Evolutionary conservation across 371 early-diverging fungal species (phyloP), one percentile per base, ranked within the genome.

Genomic region (Fennellomyces sp.): DNA sequence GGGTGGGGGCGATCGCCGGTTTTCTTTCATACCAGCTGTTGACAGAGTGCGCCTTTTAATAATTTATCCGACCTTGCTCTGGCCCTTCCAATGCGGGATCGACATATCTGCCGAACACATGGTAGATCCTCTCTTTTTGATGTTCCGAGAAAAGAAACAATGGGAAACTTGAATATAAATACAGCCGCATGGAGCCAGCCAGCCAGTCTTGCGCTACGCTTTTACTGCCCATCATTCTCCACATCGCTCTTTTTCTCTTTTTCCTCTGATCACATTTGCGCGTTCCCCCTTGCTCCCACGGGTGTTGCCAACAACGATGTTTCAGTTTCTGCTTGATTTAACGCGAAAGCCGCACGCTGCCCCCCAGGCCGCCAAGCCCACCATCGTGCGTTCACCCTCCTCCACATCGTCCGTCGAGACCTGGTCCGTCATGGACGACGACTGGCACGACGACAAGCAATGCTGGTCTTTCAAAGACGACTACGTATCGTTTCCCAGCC

Each of bases 401-500:
- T 54, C 55, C 11, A 25, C 39, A n/a, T 54, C 55, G 17, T 54
- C 55, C 15, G 19, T 41, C 15, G 36, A 36, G 12, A 31, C 41
- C 8, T 54, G 55, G 36, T 26, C 55, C 5, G 19, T 38, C 19
- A 21, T 26, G 26, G 33, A 26, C 23, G 30, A 31, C 25, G 67
- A 73, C 33, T 73, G 73, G 73, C 66, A 62, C 50, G 57, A 59
- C 10, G 49, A 56, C 30, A 69, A 73, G 61, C 61, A 63, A 36
- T 42, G 62, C 13, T 53, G 64, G 63, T 73, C 74, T 11, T 73
- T 73, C 28, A 68, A 70, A 63, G 68, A 73, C 31, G 70, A 70
- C 33, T 73, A 73, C 48, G 74, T 73, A 12, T 73, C 74, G 11
- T 73, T 73, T 26, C 74, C 74, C n/a, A 66, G 69, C 55, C 58